Percentiles rank a stretch among this genome's conserved stretches.
Evolutionary conservation across 2,329 filamentous ascomycete species (phyloP).

Genomic region (Oidium heveae): DNA sequence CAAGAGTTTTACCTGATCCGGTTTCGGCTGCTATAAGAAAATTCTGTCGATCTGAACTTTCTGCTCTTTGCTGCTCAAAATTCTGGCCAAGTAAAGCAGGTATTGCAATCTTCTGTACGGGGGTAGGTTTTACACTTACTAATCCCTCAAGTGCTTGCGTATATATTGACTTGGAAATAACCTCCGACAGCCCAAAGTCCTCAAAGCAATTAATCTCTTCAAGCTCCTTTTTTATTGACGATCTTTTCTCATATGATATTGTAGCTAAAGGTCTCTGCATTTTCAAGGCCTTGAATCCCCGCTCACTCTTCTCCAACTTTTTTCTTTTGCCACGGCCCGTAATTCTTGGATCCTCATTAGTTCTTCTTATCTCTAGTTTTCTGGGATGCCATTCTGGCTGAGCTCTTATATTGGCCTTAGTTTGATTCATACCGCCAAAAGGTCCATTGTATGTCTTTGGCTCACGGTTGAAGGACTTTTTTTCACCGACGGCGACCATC

Average conservation of each 20-base stretch:
- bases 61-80: slow-evolving; percentile 15
- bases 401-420: slow-evolving; percentile 19
- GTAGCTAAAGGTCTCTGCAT: slow-evolving; percentile 67
- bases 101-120: slow-evolving; percentile 73
- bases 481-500: slow-evolving; percentile 5
- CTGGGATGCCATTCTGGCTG: slow-evolving; percentile 11
- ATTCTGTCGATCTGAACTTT: slow-evolving; percentile 17
- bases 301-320: slow-evolving; percentile 18
- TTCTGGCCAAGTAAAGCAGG: slow-evolving; percentile 43
- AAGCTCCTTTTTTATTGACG: slow-evolving; percentile 26
- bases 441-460: slow-evolving; percentile 23
- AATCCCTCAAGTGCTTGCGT: slow-evolving; percentile 53
- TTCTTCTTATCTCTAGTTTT: slow-evolving; percentile 3
- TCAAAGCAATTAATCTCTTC: slow-evolving; percentile 53
- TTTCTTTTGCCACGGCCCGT: slow-evolving; percentile 2
- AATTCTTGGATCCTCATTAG: slow-evolving; percentile 2
- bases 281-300: slow-evolving; percentile 49
- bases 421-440: slow-evolving; percentile 34
- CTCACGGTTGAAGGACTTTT: slow-evolving; percentile 8
- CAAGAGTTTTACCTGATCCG: slow-evolving; percentile 86
- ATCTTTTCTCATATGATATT: slow-evolving; percentile 46
- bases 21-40: slow-evolving; percentile 88
- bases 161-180: slow-evolving; percentile 43
- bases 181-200: slow-evolving; percentile 49
- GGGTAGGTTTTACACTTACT: slow-evolving; percentile 55